phyloP scores from a whole-genome alignment of 345 rosid species.

The Laguncularia racemosa region DNA sequence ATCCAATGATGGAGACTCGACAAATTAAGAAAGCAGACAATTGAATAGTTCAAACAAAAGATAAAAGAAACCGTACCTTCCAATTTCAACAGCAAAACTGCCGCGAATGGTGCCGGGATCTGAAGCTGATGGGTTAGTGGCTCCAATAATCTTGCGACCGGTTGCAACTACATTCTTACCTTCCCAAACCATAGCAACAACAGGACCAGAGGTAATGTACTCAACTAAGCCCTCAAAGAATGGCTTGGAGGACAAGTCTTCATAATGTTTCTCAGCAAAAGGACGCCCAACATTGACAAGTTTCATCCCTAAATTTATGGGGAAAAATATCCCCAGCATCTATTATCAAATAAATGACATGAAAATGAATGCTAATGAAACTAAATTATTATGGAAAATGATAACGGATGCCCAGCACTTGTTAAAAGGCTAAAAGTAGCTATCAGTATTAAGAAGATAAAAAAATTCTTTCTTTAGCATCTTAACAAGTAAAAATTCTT shows the following conservation, averaged over 20 bases:
- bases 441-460: too few species aligned
- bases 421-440: too few species aligned
- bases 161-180: conserved; percentile 84
- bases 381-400: too few species aligned
- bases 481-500: too few species aligned
- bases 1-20: too few species aligned
- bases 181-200: conserved; percentile 97
- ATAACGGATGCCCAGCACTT: too few species aligned
- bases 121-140: conserved; percentile 88
- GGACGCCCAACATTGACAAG: conserved; percentile 56
- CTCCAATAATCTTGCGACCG: conserved; percentile 87
- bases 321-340: background rate
- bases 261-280: conserved; percentile 88
- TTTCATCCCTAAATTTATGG: conserved; percentile 51
- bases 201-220: conserved; percentile 91
- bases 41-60: too few species aligned
- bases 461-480: too few species aligned
- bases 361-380: too few species aligned
- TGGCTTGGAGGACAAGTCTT: conserved; percentile 72
- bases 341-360: background rate
- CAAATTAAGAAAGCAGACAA: too few species aligned
- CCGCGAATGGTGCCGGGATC: conserved; percentile 98
- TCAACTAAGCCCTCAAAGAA: conserved; percentile 88
- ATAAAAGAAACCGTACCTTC: conserved; percentile 35
- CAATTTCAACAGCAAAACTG: conserved; percentile 78